Conservation (phyloP, 1,284 basidiomycete genomes). For the Leccinum subrobustum region DNA sequence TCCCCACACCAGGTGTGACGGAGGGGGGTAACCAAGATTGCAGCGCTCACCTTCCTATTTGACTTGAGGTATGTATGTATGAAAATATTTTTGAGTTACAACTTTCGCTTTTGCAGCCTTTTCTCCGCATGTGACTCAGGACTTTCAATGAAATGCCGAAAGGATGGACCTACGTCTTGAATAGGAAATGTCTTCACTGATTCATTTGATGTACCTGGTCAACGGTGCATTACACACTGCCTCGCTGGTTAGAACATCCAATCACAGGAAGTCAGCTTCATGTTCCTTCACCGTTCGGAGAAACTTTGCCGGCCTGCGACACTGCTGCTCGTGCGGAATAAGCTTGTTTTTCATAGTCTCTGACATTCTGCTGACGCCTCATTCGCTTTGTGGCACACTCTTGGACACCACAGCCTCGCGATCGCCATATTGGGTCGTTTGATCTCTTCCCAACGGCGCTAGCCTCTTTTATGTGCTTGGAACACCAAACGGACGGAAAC, state of each 20-base stretch:
- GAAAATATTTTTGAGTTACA: slow-evolving; percentile 3
- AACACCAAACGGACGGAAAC: slow-evolving; percentile 5
- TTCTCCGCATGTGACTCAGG: slow-evolving; percentile 20
- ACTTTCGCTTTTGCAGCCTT: slow-evolving; percentile 13
- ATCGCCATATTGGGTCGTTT: slow-evolving; percentile 6
- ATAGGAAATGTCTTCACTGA: slow-evolving; percentile 16
- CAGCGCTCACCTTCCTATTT: background rate
- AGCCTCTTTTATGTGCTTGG: background rate
- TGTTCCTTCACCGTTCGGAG: slow-evolving; percentile 1
- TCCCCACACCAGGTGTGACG: background rate
- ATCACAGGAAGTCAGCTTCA: slow-evolving; percentile 4
- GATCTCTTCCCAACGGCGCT: slow-evolving; percentile 3
- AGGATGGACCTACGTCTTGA: slow-evolving; percentile 7
- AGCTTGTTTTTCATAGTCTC: slow-evolving; percentile 20
- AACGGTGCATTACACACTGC: slow-evolving; percentile 14
- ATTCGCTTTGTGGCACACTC: slow-evolving; percentile 32
- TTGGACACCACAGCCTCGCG: slow-evolving; percentile 29
- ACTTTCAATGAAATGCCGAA: slow-evolving; percentile 12
- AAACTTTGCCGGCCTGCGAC: background rate
- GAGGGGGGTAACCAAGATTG: background rate
- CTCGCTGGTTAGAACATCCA: slow-evolving; percentile 6
- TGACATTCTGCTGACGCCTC: slow-evolving; percentile 22
- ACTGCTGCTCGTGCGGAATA: background rate
- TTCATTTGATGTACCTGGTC: slow-evolving; percentile 25
- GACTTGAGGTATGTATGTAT: slow-evolving; percentile 7